phyloP scores from a whole-genome alignment of 352 stramenopile genomes.

The Plasmopara halstedii region DNA sequence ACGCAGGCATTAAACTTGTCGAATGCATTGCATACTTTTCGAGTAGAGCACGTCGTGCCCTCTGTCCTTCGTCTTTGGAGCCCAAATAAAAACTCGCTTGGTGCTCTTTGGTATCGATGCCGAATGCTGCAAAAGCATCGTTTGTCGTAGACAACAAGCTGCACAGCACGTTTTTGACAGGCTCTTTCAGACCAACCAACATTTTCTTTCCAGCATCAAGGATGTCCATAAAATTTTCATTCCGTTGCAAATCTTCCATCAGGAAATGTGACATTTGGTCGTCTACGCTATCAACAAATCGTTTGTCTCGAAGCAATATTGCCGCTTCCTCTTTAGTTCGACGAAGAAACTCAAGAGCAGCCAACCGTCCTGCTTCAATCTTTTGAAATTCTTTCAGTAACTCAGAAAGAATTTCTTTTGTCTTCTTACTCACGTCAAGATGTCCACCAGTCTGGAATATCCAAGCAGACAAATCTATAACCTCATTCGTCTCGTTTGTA shows the following conservation, averaged over 20 bases:
- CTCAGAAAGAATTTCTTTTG: constrained; percentile 22
- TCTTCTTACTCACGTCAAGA: constrained; percentile 35
- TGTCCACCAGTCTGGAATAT: constrained; percentile 39
- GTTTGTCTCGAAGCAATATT: constrained; percentile 25
- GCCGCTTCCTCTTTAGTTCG: constrained; percentile 43
- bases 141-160: constrained; percentile 56
- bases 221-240: constrained; percentile 21
- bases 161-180: constrained; percentile 33
- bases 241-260: not conserved
- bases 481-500: constrained; percentile 5
- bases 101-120: constrained; percentile 57
- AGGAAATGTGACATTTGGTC: constrained; percentile 1
- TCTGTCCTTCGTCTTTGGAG: constrained; percentile 30
- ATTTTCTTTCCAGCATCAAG: constrained; percentile 28
- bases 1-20: not conserved
- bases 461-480: constrained; percentile 21
- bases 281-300: constrained; percentile 6
- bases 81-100: constrained; percentile 68
- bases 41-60: constrained; percentile 34
- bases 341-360: constrained; percentile 17
- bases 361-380: constrained; percentile 23
- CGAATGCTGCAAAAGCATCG: constrained; percentile 59
- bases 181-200: constrained; percentile 27
- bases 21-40: constrained; percentile 40
- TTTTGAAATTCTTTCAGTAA: constrained; percentile 28